A percentile compares a stretch with the other conserved stretches of the same genome.
Evolutionary conservation across 441 rosid genomes (phyloP).

Genomic region (Macaranga tanarius): DNA sequence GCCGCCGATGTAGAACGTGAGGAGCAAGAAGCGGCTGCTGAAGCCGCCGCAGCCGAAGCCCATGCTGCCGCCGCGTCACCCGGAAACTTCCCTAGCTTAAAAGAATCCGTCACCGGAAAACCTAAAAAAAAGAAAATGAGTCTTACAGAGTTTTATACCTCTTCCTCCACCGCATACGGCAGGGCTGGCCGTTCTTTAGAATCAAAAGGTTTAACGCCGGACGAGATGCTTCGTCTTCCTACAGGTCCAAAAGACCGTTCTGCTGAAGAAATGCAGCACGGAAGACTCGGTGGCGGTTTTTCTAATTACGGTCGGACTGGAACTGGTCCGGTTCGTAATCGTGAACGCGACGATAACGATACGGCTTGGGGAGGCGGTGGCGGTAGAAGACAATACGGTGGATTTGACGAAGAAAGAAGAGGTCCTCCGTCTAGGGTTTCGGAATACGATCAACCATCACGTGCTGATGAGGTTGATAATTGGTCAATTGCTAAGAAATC

Average conservation of each 20-base stretch:
- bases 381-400: conserved; percentile 59
- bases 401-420: conserved; percentile 74
- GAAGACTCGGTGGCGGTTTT: conserved; percentile 86
- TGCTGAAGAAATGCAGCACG: conserved; percentile 82
- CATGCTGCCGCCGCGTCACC: conserved; percentile 38
- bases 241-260: conserved; percentile 90
- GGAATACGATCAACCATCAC: conserved; percentile 71
- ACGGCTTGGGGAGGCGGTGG: conserved; percentile 56
- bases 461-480: conserved; percentile 81
- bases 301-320: conserved; percentile 57
- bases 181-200: conserved; percentile 21
- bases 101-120: conserved; percentile 60
- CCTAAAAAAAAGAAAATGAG: conserved; percentile 80
- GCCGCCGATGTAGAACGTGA: conserved; percentile 91
- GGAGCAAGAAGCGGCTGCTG: conserved; percentile 46
- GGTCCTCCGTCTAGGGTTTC: conserved; percentile 78
- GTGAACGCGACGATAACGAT: conserved; percentile 52
- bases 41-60: conserved; percentile 36
- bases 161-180: conserved; percentile 20
- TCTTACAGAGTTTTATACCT: conserved; percentile 48
- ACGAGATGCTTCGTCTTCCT: conserved; percentile 79
- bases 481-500: conserved; percentile 72
- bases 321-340: conserved; percentile 36
- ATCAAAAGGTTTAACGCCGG: conserved; percentile 54
- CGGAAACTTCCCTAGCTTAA: conserved; percentile 71